Evolutionary conservation across 2,329 filamentous ascomycete species (phyloP).

Genomic region (Clarireedia sp.): DNA sequence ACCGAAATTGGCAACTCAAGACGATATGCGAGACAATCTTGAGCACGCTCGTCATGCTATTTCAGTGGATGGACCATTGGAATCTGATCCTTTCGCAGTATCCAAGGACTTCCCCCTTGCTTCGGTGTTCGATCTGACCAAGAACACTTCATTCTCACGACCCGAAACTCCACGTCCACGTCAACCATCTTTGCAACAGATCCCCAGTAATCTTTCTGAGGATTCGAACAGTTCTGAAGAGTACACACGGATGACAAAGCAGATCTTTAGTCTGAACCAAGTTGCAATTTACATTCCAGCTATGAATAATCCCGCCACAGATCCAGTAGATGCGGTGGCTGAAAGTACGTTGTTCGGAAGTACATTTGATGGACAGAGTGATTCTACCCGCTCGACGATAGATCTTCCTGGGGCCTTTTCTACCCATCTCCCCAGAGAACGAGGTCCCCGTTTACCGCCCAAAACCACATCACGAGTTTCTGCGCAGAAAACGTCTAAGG

Average conservation of each 20-base stretch:
- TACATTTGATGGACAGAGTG: conserved; percentile 18
- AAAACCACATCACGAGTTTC: neutral
- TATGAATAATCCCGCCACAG: neutral
- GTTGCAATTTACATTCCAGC: conserved; percentile 30
- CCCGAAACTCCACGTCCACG: conserved; percentile 2
- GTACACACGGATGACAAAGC: conserved; percentile 26
- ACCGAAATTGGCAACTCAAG: conserved; percentile 9
- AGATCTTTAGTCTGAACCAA: conserved; percentile 30
- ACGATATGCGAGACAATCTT: conserved; percentile 20
- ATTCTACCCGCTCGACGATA: conserved; percentile 31
- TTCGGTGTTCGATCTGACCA: conserved; percentile 9
- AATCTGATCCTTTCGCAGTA: neutral
- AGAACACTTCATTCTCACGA: conserved; percentile 5
- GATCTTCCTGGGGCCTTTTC: conserved; percentile 57
- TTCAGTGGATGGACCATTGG: neutral
- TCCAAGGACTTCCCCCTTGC: neutral
- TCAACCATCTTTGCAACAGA: conserved; percentile 15
- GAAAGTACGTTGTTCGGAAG: conserved; percentile 12
- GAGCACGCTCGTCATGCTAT: conserved; percentile 18
- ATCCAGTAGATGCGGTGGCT: conserved; percentile 4
- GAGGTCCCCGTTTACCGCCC: neutral
- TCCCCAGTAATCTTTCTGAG: conserved; percentile 21
- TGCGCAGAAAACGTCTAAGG: neutral
- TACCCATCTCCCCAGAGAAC: conserved; percentile 28
- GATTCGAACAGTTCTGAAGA: conserved; percentile 23